Evolutionary conservation across 495 filamentous ascomycete species (phyloP).

Genomic region (Clohesyomyces aquaticus): DNA sequence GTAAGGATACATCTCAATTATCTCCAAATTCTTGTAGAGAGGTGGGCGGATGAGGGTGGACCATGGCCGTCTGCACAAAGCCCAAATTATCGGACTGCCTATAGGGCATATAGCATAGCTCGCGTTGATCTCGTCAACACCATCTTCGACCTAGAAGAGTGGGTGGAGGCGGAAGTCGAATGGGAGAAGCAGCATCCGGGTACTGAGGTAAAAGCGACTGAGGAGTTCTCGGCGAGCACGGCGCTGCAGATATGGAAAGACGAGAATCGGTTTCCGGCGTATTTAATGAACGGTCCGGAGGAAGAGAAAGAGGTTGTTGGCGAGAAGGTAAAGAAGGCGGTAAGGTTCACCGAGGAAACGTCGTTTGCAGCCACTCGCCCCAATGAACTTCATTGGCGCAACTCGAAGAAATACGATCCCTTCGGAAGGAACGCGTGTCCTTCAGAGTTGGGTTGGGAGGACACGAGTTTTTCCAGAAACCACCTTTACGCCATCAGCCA

Average conservation of each 20-base stretch:
- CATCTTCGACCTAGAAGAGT: neutral
- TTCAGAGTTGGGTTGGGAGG: constrained; percentile 8
- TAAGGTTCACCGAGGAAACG: neutral
- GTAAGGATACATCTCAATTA: neutral
- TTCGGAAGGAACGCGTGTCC: neutral
- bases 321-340: neutral
- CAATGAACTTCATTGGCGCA: neutral
- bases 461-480: constrained; percentile 5
- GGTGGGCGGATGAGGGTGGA: constrained; percentile 1
- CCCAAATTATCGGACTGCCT: neutral
- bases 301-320: neutral
- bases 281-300: neutral
- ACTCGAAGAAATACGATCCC: neutral
- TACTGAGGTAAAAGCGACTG: neutral
- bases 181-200: constrained; percentile 6
- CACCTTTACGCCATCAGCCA: constrained; percentile 9
- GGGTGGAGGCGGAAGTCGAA: neutral
- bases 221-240: neutral
- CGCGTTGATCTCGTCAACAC: constrained; percentile 4
- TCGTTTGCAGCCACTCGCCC: constrained; percentile 1
- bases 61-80: constrained; percentile 2
- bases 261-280: neutral
- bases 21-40: neutral
- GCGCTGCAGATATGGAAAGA: neutral
- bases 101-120: neutral